Base-by-base conservation (phyloP, 2,329 filamentous ascomycete genomes). In the Eutypella sp. region DNA sequence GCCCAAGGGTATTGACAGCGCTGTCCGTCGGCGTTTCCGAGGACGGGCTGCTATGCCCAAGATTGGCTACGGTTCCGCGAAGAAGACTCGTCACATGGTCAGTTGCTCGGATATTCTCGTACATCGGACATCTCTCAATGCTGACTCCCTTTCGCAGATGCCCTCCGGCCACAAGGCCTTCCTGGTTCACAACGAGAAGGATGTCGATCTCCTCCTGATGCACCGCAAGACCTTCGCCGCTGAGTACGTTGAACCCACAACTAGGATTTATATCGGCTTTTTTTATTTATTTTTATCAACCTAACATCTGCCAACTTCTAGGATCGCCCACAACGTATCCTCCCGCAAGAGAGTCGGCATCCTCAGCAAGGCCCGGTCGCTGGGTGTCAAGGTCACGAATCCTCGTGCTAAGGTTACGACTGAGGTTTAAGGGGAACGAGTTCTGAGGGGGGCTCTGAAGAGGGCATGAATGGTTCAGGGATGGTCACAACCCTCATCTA, bases 1-100 rank as follows among this genome's bases (percentile, higher is more conserved):
- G 84, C 93, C 93, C 63, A 99, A 99, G 89, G 93, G 93, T 89
- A 99, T 99, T 76, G 93, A 99, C 79, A 95, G 91, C 81, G 81
- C 88, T 68, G 92, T 99, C 71, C 88, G 93, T 72, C 85, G 93
- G 82, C 89, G 93, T 63, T 99, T 99, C 83, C 90, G 89, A 78
- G 89, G 93, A 69, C 89, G 88, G 78, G 86, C 87, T 75, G 83
- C 84, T 68, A 97, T 99, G 92, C 93, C 93, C 76, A 70, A 96
- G 93, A 99, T 99, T 72, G 93, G 93, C 68, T 99, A 91, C 73
- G 91, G 93, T 64, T 93, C 88, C 78, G 97, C 97, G 89, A 95
- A 89, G 84, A 97, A 97, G 85, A 99, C 93, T 71, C 85, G 89
- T 69, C 92, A 95, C 83, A 85, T 97, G 85, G 34, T 37, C 13